Percentiles rank a stretch among this genome's conserved stretches.
Evolutionary conservation across 441 rosid genomes (phyloP).

Genomic region (Daphne laureola): DNA sequence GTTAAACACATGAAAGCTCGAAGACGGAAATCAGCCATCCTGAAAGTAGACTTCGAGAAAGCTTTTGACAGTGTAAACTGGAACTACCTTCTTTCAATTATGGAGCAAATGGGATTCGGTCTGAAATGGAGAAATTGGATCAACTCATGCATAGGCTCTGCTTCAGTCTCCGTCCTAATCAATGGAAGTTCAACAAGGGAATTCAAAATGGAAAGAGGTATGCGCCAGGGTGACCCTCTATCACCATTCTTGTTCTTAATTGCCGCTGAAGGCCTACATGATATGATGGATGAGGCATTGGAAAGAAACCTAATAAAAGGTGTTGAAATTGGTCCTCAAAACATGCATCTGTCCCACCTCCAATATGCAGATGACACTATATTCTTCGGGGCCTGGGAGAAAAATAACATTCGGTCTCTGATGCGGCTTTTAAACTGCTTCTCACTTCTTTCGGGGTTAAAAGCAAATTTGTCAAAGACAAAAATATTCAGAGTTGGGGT

Average conservation of each 20-base stretch:
- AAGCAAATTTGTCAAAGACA: not conserved
- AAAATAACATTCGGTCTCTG: not conserved
- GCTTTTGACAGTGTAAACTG: too few relatives aligned
- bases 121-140: too few relatives aligned
- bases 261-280: not conserved
- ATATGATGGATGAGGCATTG: not conserved
- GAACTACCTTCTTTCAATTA: too few relatives aligned
- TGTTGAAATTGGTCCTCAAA: too few relatives aligned
- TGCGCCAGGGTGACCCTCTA: not conserved
- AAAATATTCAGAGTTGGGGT: not conserved
- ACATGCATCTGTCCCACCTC: not conserved
- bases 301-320: not conserved
- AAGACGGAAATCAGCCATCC: too few relatives aligned
- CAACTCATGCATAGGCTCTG: too few relatives aligned
- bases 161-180: too few relatives aligned
- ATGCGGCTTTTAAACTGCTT: not conserved
- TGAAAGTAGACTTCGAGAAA: too few relatives aligned
- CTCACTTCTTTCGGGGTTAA: not conserved
- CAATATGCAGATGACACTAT: not conserved
- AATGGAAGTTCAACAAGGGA: too few relatives aligned
- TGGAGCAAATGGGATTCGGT: too few relatives aligned
- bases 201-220: too few relatives aligned
- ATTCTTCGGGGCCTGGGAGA: not conserved
- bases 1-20: too few relatives aligned
- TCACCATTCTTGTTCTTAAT: not conserved